Base-by-base conservation (phyloP, 768 basidiomycete species). In the Termitomyces sp. region DNA sequence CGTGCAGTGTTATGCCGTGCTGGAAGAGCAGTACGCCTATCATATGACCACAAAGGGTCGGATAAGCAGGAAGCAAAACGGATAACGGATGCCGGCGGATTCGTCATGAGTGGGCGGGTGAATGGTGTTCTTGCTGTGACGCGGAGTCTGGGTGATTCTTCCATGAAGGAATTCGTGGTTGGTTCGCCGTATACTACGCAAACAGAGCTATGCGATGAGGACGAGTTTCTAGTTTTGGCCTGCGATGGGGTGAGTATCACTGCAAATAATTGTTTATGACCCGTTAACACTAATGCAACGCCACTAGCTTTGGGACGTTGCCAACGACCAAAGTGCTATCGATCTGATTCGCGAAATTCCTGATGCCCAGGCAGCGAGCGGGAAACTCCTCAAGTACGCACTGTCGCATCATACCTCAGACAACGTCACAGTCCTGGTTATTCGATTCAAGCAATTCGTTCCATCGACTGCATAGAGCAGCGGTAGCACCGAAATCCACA, bases 141-240 rank as follows among this genome's bases (percentile, higher is more conserved):
- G 16, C 81, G 97, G 54, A 94, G 94, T 64, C 75, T 99, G 53
- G 97, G 97, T 32, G 97, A 99, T 66, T 90, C 94, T 2, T 90
- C 93, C 7, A 98, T 99, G 97, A 99, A 99, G 72, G 97, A 99
- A 64, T 99, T 95, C 68, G 97, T 99, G 11, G 97, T 98, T 45
- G 97, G 97, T 2, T 83, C 91, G 27, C 97, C 97, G 6, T 99
- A 96, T 71, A 99, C 97, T 18, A 98, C 97, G n/a, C 95, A 98
- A 70, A 98, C 96, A 12, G 84, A 88, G 61, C 73, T 99, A 39
- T 88, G 88, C 52, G 85, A 91, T 7, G 87, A 91, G 5, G 97
- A 98, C 66, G 96, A 98, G 68, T 93, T 96, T 69, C 68, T 98
- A 60, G 90, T 99, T 55, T 79, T 99, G 56, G 97, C 97, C 20